These are phyloP conservation scores for Zasmidium cellare DNA, from an alignment of 2,329 filamentous ascomycete species.

Conservation along the genomic window DNA sequence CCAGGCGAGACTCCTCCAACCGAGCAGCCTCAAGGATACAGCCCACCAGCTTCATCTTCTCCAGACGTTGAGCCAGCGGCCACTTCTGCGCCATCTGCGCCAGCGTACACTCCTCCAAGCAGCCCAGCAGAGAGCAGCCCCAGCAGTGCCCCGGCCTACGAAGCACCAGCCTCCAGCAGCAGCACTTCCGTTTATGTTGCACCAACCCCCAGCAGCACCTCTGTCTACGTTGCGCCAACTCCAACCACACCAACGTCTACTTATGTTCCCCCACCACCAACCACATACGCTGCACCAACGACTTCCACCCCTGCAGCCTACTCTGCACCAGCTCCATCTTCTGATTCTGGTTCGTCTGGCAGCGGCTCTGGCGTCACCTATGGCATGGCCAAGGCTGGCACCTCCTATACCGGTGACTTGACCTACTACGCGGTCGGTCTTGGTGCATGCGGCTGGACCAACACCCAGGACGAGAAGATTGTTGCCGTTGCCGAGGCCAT, in stretches of 20 bases:
- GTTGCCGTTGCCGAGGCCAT: conserved; percentile 67
- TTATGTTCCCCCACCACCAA: conserved; percentile 17
- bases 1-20: conserved; percentile 26
- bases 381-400: conserved; percentile 35
- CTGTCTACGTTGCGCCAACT: conserved; percentile 25
- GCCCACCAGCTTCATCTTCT: conserved; percentile 16
- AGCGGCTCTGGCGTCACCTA: conserved; percentile 8
- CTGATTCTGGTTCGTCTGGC: conserved; percentile 9
- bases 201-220: conserved; percentile 18
- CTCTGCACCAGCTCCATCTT: conserved; percentile 15
- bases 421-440: conserved; percentile 73
- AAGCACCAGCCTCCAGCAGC: conserved; percentile 28
- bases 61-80: conserved; percentile 8
- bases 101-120: conserved; percentile 8
- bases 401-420: conserved; percentile 60
- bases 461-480: conserved; percentile 58
- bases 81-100: conserved; percentile 13
- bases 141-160: conserved; percentile 22
- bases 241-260: conserved; percentile 17
- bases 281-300: conserved; percentile 21
- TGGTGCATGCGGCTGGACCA: conserved; percentile 67
- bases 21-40: conserved; percentile 18
- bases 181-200: conserved; percentile 25
- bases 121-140: background rate
- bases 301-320: conserved; percentile 19